Conservation (phyloP, 768 basidiomycete genomes). For the Suillus bovinus region DNA sequence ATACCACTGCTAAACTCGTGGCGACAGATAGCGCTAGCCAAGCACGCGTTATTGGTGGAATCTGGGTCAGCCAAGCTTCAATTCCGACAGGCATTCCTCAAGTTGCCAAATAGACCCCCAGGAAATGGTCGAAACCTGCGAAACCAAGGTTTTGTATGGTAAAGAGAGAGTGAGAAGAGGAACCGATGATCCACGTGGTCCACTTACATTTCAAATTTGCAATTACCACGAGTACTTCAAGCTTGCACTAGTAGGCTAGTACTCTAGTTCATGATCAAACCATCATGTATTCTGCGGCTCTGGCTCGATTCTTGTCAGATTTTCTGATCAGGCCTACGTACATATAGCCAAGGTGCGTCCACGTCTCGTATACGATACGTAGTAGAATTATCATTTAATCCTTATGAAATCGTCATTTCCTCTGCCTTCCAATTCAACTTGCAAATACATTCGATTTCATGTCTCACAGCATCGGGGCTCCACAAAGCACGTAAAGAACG, state of each 20-base stretch:
- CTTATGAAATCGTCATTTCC: too few species aligned
- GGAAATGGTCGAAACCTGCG: not conserved
- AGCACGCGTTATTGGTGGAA: constrained; percentile 86
- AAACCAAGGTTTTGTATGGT: not conserved
- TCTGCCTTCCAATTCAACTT: not conserved
- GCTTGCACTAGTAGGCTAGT: too few species aligned
- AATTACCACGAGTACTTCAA: too few species aligned
- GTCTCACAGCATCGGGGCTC: not conserved
- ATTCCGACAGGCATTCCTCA: constrained; percentile 73
- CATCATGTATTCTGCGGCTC: not conserved
- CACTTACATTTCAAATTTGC: not conserved
- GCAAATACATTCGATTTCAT: not conserved
- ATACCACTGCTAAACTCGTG: constrained; percentile 83
- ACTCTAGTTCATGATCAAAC: too few species aligned
- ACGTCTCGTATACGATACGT: not conserved
- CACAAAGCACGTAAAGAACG: not conserved
- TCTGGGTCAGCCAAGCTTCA: constrained; percentile 88
- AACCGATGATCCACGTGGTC: not conserved
- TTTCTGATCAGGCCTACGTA: not conserved
- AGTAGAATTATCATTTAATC: not conserved
- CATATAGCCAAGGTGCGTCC: not conserved
- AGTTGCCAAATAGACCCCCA: not conserved
- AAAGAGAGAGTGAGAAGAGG: not conserved
- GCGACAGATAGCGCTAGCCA: constrained; percentile 83
- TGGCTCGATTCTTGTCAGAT: not conserved